Evolutionary conservation across 345 rosid species (phyloP).

Genomic region (Ricinus communis): DNA sequence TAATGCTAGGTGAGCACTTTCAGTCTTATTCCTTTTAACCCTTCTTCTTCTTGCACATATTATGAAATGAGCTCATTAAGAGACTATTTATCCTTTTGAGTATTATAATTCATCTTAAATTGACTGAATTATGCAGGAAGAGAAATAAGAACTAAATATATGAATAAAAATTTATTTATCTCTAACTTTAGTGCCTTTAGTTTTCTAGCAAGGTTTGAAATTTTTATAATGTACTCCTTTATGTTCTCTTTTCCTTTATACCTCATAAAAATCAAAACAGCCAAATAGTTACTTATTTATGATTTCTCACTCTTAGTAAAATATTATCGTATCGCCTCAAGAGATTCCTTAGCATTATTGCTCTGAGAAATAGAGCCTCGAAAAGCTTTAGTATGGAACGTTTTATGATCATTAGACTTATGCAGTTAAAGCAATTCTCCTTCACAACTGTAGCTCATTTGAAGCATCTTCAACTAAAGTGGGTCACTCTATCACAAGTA

Average conservation of each 20-base stretch:
- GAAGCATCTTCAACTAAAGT: no score
- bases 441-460: no score
- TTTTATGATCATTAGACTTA: not conserved
- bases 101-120: no score
- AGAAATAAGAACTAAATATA: no score
- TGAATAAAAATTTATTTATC: no score
- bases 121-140: no score
- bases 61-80: not conserved
- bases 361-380: not conserved
- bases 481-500: no score
- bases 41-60: not conserved
- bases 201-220: not conserved
- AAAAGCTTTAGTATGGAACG: not conserved
- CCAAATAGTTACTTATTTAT: not conserved
- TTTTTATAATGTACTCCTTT: not conserved
- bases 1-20: not conserved
- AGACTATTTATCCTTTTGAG: conserved; percentile 6
- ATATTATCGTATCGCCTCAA: not conserved
- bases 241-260: not conserved
- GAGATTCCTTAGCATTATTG: not conserved
- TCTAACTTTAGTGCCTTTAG: no score
- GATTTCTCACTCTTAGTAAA: not conserved
- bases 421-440: not conserved
- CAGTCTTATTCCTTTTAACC: not conserved
- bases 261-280: not conserved